Evolutionary conservation across 1,139 yeast genomes (phyloP).

Genomic region (Magnusiomyces clavatus): DNA sequence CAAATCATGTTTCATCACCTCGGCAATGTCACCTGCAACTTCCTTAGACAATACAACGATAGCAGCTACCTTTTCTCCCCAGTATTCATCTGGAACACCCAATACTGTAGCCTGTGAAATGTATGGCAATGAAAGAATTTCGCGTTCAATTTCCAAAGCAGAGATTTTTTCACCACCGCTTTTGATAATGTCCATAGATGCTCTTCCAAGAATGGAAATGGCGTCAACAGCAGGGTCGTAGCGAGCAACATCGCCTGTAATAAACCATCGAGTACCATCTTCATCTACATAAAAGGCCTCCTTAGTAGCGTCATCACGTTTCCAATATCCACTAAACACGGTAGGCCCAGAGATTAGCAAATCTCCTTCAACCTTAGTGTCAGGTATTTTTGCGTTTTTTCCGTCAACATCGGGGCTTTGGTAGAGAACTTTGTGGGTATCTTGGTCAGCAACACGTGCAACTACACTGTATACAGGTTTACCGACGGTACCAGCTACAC

Average conservation of each 20-base stretch:
- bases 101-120: conserved; percentile 31
- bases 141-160: conserved; percentile 35
- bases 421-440: conserved; percentile 21
- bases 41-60: conserved; percentile 23
- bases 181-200: conserved; percentile 34
- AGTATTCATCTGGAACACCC: conserved; percentile 29
- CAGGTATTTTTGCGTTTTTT: conserved; percentile 7
- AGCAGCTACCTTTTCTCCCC: conserved; percentile 34
- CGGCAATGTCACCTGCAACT: conserved; percentile 14
- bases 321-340: conserved; percentile 31
- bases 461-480: conserved; percentile 30
- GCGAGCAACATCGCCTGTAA: conserved; percentile 34
- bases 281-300: conserved; percentile 22
- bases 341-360: conserved; percentile 30
- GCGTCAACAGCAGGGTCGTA: conserved; percentile 25
- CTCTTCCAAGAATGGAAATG: conserved; percentile 31
- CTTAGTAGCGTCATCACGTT: conserved; percentile 29
- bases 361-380: conserved; percentile 25
- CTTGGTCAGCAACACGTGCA: conserved; percentile 28
- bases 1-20: conserved; percentile 23
- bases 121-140: conserved; percentile 27
- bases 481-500: conserved; percentile 31
- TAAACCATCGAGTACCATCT: conserved; percentile 25
- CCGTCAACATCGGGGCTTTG: conserved; percentile 14
- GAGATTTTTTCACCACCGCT: conserved; percentile 34